Percentiles rank a stretch among this genome's conserved stretches.
phyloP scores from a whole-genome alignment of 768 basidiomycete species.

The Gloeostereum incarnatum region DNA sequence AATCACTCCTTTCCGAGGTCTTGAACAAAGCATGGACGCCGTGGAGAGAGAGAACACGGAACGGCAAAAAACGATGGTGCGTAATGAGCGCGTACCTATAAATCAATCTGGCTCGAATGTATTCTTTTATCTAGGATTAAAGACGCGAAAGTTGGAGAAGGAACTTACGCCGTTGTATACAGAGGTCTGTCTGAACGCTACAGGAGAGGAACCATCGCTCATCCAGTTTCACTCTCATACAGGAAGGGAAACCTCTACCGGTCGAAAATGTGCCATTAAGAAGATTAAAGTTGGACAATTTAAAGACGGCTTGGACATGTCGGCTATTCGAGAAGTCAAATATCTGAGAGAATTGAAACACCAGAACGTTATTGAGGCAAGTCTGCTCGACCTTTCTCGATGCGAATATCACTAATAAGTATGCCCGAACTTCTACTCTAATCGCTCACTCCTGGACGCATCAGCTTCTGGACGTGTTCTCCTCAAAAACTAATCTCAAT shows the following conservation, averaged over 20 bases:
- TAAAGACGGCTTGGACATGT: slow-evolving; percentile 99
- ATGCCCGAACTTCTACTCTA: not conserved
- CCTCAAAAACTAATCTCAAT: slow-evolving; percentile 92
- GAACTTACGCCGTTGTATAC: slow-evolving; percentile 95
- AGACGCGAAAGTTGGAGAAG: slow-evolving; percentile 79
- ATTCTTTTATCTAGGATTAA: slow-evolving; percentile 45
- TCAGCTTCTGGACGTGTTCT: slow-evolving; percentile 94
- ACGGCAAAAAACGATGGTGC: slow-evolving; percentile 62
- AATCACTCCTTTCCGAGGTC: no score
- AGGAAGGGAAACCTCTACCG: slow-evolving; percentile 71
- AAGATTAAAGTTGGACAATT: slow-evolving; percentile 96
- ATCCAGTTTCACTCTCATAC: slow-evolving; percentile 5
- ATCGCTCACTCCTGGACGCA: not conserved
- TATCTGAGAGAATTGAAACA: slow-evolving; percentile 91
- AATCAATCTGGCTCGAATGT: slow-evolving; percentile 3
- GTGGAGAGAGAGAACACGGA: slow-evolving; percentile 74
- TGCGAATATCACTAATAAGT: no score
- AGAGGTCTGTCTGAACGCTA: slow-evolving; percentile 41
- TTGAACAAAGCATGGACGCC: slow-evolving; percentile 54
- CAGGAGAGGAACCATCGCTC: no score
- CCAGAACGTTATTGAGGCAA: slow-evolving; percentile 89
- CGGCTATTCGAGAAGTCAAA: slow-evolving; percentile 96
- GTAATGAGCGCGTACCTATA: no score
- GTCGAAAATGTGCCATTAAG: slow-evolving; percentile 91
- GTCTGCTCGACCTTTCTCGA: slow-evolving; percentile 12